Evolutionary conservation across 495 filamentous ascomycete genomes (phyloP), one percentile per base, ranked within the genome.

Genomic region (Podospora conica): DNA sequence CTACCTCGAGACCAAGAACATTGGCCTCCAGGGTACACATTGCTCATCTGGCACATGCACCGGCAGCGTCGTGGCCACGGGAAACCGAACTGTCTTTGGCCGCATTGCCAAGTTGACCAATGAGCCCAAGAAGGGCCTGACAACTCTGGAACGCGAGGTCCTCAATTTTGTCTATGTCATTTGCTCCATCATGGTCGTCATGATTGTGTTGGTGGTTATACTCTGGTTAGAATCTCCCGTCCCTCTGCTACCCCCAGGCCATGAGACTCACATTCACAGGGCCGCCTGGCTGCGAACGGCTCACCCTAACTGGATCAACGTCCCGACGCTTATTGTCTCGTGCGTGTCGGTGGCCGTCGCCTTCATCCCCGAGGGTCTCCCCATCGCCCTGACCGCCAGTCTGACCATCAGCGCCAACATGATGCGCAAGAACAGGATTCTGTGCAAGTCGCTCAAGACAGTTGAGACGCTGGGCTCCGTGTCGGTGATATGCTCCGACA

Each of bases 291-390:
- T 91, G 11, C 80, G 84, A 18, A 84, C 77, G 53, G 73, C 77
- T 9, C 80, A 93, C 69, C 84, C 83, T 0, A 68, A 72, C 53
- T 92, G 85, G 81, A 92, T 93, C 74, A 86, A 82, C 62, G 87
- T 90, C 8, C 84, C 87, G 1, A 82, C 82, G 9, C 79, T 91
- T 65, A 85, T 92, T 58, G 87, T 90, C 31, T 80, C 82, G 69
- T 85, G 86, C 66, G 88, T 92, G 68, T 84, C 83, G 15, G 85
- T 88, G 22, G 87, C 87, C 3, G 85, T 91, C 10, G 89, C 89
- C 27, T 91, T 91, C 73, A 89, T 92, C 59, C 88, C 89, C 0
- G 88, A 90, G 66, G 89, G 88, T 22, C 78, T 91, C 3, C 89
- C 88, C 0, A 86, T 92, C 33, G 87, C 85, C 15, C 74, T 90